Conservation (phyloP, 73 alveolate genomes). For the Symbiodinium pilosum region DNA sequence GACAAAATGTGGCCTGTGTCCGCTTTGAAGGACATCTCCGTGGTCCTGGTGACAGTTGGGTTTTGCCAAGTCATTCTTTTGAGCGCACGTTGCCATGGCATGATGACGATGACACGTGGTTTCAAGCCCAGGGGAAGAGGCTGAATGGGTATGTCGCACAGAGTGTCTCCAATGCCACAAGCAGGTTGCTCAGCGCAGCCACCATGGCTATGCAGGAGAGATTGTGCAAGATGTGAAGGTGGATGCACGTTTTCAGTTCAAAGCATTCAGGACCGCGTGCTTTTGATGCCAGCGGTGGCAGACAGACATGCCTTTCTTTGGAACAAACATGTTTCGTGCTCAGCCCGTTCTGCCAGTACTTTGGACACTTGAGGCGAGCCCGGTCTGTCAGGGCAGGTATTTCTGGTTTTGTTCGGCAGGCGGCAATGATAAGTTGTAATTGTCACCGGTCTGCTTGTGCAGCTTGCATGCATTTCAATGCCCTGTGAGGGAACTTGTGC, state of each 20-base stretch:
- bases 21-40: not conserved
- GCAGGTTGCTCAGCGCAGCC: constrained; percentile 56
- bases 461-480: no score
- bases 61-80: constrained; percentile 51
- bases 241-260: not conserved
- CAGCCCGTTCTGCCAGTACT: no score
- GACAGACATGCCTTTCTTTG: constrained; percentile 47
- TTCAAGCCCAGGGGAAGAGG: not conserved
- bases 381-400: no score
- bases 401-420: no score
- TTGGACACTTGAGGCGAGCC: no score
- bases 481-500: no score
- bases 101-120: constrained; percentile 71
- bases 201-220: constrained; percentile 81
- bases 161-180: not conserved
- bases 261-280: constrained; percentile 52
- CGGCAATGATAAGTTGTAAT: no score
- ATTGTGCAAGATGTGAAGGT: no score
- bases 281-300: constrained; percentile 62
- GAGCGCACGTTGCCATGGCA: constrained; percentile 74
- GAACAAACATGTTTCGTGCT: constrained; percentile 90
- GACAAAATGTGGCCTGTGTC: not conserved
- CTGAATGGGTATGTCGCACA: no score
- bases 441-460: no score
- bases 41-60: constrained; percentile 50